phyloP scores from a whole-genome alignment of 108 stramenopile genomes.

The Nitzschia sp. region DNA sequence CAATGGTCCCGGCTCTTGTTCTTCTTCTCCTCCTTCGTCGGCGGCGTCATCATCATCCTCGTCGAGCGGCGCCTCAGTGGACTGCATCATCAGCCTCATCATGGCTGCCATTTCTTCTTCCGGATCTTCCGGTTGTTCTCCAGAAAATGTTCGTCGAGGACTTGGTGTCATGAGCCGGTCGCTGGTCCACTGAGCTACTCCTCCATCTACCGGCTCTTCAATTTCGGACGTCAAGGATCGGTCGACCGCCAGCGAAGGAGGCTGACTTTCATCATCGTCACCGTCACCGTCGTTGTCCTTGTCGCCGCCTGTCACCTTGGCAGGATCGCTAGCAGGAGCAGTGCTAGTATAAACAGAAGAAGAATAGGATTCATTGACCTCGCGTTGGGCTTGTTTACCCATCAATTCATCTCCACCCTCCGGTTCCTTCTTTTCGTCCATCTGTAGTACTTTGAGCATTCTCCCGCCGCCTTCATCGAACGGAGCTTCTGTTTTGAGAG shows the following conservation, averaged over 20 bases:
- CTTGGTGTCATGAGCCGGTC: neutral
- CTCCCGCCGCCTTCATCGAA: conserved; percentile 4
- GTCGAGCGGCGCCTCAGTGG: too few species aligned
- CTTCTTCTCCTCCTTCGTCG: neutral
- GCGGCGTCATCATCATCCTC: neutral
- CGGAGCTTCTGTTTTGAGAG: conserved; percentile 6
- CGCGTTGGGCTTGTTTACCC: conserved; percentile 5
- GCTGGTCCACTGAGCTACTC: too few species aligned
- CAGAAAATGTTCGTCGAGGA: neutral
- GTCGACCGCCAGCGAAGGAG: conserved; percentile 7
- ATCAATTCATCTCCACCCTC: neutral
- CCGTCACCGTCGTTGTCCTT: neutral
- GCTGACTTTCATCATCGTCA: conserved; percentile 12
- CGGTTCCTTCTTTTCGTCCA: neutral
- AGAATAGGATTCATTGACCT: neutral
- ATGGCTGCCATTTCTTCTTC: neutral
- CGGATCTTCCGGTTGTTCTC: neutral
- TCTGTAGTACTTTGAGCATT: neutral
- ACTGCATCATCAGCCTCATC: too few species aligned
- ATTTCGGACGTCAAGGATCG: neutral
- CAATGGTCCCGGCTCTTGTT: neutral
- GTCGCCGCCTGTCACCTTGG: too few species aligned
- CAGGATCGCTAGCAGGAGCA: too few species aligned
- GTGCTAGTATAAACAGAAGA: neutral
- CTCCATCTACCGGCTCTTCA: neutral